phyloP scores from a whole-genome alignment of 179 eudicot species.

The Silene noctiflora region DNA sequence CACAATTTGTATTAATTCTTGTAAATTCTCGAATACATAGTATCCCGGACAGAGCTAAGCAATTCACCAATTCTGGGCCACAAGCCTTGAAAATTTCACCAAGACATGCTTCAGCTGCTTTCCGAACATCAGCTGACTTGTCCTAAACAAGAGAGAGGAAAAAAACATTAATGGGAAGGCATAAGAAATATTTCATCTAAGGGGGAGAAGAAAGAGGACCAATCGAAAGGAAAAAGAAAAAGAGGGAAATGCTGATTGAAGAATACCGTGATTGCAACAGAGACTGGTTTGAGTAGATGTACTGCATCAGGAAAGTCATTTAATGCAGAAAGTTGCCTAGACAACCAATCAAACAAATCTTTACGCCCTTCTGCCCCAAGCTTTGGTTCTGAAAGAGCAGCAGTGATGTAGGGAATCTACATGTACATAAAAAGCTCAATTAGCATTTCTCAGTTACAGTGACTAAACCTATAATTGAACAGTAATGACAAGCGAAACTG shows the following conservation, averaged over 20 bases:
- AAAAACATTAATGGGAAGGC: no score
- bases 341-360: constrained; percentile 96
- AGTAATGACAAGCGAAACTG: not conserved
- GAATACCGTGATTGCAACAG: constrained; percentile 81
- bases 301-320: constrained; percentile 78
- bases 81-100: constrained; percentile 71
- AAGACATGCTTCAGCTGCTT: constrained; percentile 88
- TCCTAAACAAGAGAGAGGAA: no score
- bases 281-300: constrained; percentile 70
- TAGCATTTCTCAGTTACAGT: no score
- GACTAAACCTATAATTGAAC: not conserved
- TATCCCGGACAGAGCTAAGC: not conserved
- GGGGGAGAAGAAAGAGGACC: no score
- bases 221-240: no score
- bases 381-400: constrained; percentile 73
- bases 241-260: no score
- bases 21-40: not conserved
- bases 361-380: constrained; percentile 98
- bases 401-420: constrained; percentile 74
- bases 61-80: constrained; percentile 61
- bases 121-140: constrained; percentile 98
- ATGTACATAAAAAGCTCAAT: no score
- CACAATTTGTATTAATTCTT: no score
- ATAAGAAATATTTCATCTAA: no score
- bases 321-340: constrained; percentile 61